Evolutionary conservation across 345 rosid species (phyloP).

Genomic region (Reutealis trisperma): DNA sequence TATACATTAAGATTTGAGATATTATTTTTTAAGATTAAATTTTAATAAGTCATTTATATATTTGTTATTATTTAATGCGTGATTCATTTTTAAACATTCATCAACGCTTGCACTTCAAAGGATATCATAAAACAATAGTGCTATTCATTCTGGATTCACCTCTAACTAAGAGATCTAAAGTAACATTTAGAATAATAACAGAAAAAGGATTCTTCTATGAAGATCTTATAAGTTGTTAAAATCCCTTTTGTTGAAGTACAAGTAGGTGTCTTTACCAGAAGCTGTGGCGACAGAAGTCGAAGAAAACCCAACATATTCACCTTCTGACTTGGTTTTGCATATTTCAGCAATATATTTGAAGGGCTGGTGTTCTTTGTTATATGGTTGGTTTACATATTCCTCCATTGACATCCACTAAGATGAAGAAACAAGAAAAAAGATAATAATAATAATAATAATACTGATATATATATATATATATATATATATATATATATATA

Average conservation of each 20-base stretch:
- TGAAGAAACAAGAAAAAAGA: neutral
- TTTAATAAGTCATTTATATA: too few species aligned
- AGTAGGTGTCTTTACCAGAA: conserved; percentile 42
- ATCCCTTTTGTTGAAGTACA: conserved; percentile 49
- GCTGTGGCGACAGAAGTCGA: conserved; percentile 33
- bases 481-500: too few species aligned
- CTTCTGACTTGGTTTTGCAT: conserved; percentile 47
- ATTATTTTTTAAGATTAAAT: too few species aligned
- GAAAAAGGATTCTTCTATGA: neutral
- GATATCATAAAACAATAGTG: too few species aligned
- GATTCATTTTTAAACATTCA: too few species aligned
- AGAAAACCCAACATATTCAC: conserved; percentile 50
- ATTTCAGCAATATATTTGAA: conserved; percentile 53
- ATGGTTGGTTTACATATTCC: conserved; percentile 61
- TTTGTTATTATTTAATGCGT: too few species aligned
- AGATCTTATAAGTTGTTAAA: neutral
- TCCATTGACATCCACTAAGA: conserved; percentile 64
- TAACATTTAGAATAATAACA: too few species aligned
- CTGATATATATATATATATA: neutral
- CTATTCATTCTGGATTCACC: too few species aligned
- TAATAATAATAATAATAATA: too few species aligned
- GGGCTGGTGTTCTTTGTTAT: conserved; percentile 32
- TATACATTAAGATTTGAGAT: too few species aligned
- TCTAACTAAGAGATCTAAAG: too few species aligned
- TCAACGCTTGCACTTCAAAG: too few species aligned